These are phyloP conservation scores for Austroboletus rostrupii DNA, from an alignment of 1,284 basidiomycete species.

Conservation along the genomic window DNA sequence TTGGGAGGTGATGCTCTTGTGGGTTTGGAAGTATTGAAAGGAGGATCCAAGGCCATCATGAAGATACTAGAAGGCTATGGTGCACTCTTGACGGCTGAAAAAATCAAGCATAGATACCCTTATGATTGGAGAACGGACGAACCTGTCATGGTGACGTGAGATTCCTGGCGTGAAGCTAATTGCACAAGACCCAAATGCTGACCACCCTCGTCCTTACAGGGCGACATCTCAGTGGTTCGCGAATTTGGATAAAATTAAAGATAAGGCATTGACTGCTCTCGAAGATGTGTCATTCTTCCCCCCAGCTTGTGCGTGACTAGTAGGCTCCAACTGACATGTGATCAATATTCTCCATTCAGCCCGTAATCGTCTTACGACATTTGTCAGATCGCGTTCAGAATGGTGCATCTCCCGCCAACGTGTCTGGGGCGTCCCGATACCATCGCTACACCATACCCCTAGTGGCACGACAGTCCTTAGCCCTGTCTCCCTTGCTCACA, in stretches of 20 bases:
- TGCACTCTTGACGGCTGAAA: conserved; percentile 64
- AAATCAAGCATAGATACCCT: conserved; percentile 86
- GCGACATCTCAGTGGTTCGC: conserved; percentile 99
- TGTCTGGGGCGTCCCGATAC: conserved; percentile 97
- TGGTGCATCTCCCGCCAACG: conserved; percentile 99
- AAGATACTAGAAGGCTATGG: conserved; percentile 59
- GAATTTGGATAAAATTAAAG: conserved; percentile 83
- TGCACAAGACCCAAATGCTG: not conserved
- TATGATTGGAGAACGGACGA: conserved; percentile 97
- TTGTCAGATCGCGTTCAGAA: conserved; percentile 85
- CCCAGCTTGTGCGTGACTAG: conserved; percentile 47
- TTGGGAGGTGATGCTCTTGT: conserved; percentile 44
- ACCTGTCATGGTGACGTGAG: conserved; percentile 86
- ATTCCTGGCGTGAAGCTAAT: not conserved
- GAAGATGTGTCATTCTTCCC: conserved; percentile 79
- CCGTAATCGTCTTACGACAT: conserved; percentile 80
- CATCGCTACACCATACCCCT: conserved; percentile 72
- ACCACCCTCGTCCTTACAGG: conserved; percentile 38
- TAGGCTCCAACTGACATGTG: not conserved
- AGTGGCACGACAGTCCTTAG: conserved; percentile 70
- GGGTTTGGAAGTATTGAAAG: conserved; percentile 71
- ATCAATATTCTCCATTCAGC: conserved; percentile 43
- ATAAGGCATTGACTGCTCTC: conserved; percentile 69
- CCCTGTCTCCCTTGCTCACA: conserved; percentile 68
- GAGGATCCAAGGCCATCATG: conserved; percentile 68